phyloP scores from a whole-genome alignment of 805 yeast genomes.

The Cyberlindnera amylophila region DNA sequence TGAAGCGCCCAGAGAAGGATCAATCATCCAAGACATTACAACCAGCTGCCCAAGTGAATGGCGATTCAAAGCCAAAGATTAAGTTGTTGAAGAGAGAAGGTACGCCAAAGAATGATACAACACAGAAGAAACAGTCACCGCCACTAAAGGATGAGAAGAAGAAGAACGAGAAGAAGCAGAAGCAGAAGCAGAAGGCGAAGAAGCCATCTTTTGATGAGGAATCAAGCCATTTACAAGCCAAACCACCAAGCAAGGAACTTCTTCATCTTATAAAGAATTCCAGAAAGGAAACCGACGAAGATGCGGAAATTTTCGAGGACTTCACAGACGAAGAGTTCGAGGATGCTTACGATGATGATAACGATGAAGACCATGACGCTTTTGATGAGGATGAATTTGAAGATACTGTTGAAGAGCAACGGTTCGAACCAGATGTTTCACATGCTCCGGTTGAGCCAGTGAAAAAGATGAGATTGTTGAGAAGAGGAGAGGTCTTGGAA shows the following conservation, averaged over 20 bases:
- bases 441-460: not conserved
- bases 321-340: slow-evolving; percentile 23
- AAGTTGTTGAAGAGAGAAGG: slow-evolving; percentile 23
- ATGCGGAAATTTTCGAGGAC: slow-evolving; percentile 25
- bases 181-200: not conserved
- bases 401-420: not conserved
- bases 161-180: not conserved
- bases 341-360: slow-evolving; percentile 24
- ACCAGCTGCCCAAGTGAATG: not conserved
- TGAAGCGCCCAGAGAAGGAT: slow-evolving; percentile 7
- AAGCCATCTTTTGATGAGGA: not conserved
- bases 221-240: not conserved
- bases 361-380: slow-evolving; percentile 16
- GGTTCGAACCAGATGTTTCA: slow-evolving; percentile 8
- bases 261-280: slow-evolving; percentile 21
- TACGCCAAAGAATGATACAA: not conserved
- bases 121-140: slow-evolving; percentile 1
- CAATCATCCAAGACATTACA: not conserved
- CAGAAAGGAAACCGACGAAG: slow-evolving; percentile 10
- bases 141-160: not conserved
- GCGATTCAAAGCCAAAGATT: slow-evolving; percentile 18
- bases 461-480: slow-evolving; percentile 16
- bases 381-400: not conserved
- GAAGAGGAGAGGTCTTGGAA: slow-evolving; percentile 32
- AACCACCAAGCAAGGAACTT: slow-evolving; percentile 24